These are phyloP conservation scores for Mycena sp. DNA, from an alignment of 1,284 basidiomycete genomes.

Conservation along the genomic window DNA sequence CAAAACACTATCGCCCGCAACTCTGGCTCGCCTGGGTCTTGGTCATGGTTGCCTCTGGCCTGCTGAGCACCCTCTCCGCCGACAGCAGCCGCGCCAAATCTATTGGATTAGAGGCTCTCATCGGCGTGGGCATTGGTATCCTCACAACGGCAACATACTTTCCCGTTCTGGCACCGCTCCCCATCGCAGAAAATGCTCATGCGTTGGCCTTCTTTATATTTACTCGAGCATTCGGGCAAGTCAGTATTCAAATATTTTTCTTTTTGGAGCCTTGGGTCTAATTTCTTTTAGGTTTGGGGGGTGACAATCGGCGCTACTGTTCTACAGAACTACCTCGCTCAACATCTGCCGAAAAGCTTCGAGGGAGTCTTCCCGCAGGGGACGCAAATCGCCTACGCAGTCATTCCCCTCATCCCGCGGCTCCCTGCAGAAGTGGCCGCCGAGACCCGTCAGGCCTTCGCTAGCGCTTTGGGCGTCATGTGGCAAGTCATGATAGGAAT, in stretches of 20 bases:
- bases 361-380: slow-evolving; percentile 32
- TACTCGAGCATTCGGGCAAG: slow-evolving; percentile 6
- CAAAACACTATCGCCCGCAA: slow-evolving; percentile 6
- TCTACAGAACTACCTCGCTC: slow-evolving; percentile 33
- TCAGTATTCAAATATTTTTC: not conserved
- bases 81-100: not conserved
- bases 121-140: slow-evolving; percentile 11
- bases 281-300: slow-evolving; percentile 29
- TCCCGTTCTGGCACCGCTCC: slow-evolving; percentile 24
- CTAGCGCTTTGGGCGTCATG: slow-evolving; percentile 35
- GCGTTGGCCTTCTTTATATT: slow-evolving; percentile 21
- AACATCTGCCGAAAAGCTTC: slow-evolving; percentile 25
- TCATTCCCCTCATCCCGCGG: slow-evolving; percentile 39
- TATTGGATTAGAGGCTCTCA: slow-evolving; percentile 4
- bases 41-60: not conserved
- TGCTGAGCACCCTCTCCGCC: not conserved
- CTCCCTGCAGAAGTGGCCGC: slow-evolving; percentile 34
- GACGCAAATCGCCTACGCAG: slow-evolving; percentile 36
- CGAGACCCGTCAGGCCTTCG: slow-evolving; percentile 42
- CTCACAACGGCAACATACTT: slow-evolving; percentile 8
- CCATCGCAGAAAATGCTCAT: not conserved
- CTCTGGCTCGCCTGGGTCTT: slow-evolving; percentile 12
- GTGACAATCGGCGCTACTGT: slow-evolving; percentile 33
- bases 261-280: not conserved
- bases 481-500: slow-evolving; percentile 44